These are phyloP conservation scores for Acidiella bohemica DNA, from an alignment of 495 filamentous ascomycete genomes.

Conservation along the genomic window DNA sequence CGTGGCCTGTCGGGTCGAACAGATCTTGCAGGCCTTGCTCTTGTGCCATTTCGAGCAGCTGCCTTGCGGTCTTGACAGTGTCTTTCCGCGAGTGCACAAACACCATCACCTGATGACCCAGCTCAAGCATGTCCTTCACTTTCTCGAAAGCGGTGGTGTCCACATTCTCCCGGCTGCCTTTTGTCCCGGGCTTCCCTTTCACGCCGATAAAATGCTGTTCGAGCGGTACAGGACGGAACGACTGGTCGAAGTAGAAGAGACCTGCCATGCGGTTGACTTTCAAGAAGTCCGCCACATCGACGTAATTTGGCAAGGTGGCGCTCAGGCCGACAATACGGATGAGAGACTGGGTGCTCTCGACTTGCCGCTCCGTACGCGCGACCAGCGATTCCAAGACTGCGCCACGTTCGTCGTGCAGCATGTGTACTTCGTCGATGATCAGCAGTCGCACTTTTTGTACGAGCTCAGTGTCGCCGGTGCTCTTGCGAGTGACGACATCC, in stretches of 20 bases:
- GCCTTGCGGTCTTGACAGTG: slow-evolving; percentile 74
- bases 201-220: slow-evolving; percentile 97
- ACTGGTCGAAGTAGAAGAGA: slow-evolving; percentile 91
- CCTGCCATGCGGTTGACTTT: slow-evolving; percentile 89
- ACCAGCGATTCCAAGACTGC: slow-evolving; percentile 92
- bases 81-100: slow-evolving; percentile 97
- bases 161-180: slow-evolving; percentile 70
- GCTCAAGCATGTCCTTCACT: slow-evolving; percentile 79
- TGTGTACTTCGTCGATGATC: slow-evolving; percentile 98
- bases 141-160: slow-evolving; percentile 82
- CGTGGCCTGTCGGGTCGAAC: slow-evolving; percentile 62
- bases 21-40: slow-evolving; percentile 65
- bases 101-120: slow-evolving; percentile 92
- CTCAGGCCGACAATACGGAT: slow-evolving; percentile 93
- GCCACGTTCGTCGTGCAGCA: slow-evolving; percentile 96
- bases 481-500: slow-evolving; percentile 96
- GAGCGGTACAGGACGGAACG: slow-evolving; percentile 88
- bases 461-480: slow-evolving; percentile 90
- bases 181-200: slow-evolving; percentile 75
- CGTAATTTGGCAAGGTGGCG: slow-evolving; percentile 88
- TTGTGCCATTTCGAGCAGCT: slow-evolving; percentile 70
- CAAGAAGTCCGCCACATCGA: slow-evolving; percentile 92
- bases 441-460: slow-evolving; percentile 93
- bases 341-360: slow-evolving; percentile 93
- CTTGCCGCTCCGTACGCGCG: slow-evolving; percentile 84